Evolutionary conservation across 495 filamentous ascomycete species (phyloP), one percentile per base, ranked within the genome.

Genomic region (Penicillium coffeae): DNA sequence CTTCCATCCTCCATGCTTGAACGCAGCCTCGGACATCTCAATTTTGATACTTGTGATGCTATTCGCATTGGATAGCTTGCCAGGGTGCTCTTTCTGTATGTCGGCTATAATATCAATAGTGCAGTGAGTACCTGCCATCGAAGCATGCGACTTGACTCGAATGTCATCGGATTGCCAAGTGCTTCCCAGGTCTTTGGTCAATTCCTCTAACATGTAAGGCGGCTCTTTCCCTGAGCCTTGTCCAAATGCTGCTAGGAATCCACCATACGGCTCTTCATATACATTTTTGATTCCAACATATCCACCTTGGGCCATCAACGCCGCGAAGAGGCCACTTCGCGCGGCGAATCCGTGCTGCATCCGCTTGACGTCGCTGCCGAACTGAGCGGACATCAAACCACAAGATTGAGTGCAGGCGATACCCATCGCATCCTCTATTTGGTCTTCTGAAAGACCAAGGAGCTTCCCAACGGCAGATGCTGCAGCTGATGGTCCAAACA

Each of bases 331-430:
- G 0, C 72, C 73, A 37, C 68, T 76, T 1, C 71, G 64, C 9
- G 72, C 67, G 0, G 70, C 70, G 43, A 77, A 76, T 1, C 63
- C 72, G 42, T 75, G 73, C 48, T 74, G 69, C 68, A 76, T 71
- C 4, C 68, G 61, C 49, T 74, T 77, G 1, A 70, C 61, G 45
- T 63, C 60, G 10, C 69, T 60, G 25, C 69, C 73, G 41, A 61
- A 72, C 41, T 77, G 71, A 14, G 70, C 72, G 9, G 65, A 56
- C 68, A 76, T 75, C 6, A 72, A 45, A 0, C 73, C 69, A 34
- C 68, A 60, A 1, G 64, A 62, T 43, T 74, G 66, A 0, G 69
- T 74, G 38, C 63, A 73, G 3, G 71, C 73, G 1, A 66, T 74
- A 7, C 72, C 74, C 2, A 73, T 38, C 0, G 66, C 66, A 9